These are phyloP conservation scores for Curvularia hawaiiensis DNA, from an alignment of 2,329 filamentous ascomycete genomes.

Conservation along the genomic window DNA sequence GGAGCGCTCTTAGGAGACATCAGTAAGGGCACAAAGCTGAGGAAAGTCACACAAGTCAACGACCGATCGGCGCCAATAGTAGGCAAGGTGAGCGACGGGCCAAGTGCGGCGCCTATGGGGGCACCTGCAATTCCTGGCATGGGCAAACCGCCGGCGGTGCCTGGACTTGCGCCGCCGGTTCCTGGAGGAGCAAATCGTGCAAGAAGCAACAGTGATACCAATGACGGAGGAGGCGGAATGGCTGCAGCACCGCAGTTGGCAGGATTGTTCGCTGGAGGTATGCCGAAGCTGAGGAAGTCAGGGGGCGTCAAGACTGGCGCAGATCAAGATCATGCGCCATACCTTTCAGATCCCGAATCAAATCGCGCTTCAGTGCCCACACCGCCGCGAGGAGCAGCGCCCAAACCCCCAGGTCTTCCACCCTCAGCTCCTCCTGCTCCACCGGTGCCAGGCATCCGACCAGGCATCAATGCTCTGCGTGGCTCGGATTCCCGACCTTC, in stretches of 20 bases:
- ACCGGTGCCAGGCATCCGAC: constrained; percentile 56
- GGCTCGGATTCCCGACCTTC: constrained; percentile 60
- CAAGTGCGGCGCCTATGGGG: constrained; percentile 66
- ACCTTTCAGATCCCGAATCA: constrained; percentile 80
- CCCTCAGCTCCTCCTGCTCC: constrained; percentile 56
- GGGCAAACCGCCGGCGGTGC: constrained; percentile 53
- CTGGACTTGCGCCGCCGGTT: constrained; percentile 73
- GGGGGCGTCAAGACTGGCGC: constrained; percentile 68
- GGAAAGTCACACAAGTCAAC: constrained; percentile 82
- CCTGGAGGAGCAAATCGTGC: constrained; percentile 60
- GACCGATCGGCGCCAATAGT: constrained; percentile 85
- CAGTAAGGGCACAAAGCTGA: constrained; percentile 76
- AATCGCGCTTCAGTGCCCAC: constrained; percentile 57
- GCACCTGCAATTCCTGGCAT: constrained; percentile 81
- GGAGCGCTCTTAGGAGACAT: constrained; percentile 89
- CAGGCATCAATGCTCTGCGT: constrained; percentile 65
- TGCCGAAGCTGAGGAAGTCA: constrained; percentile 91
- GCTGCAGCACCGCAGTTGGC: constrained; percentile 72
- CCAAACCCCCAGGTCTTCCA: constrained; percentile 53
- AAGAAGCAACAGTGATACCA: constrained; percentile 83
- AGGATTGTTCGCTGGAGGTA: constrained; percentile 89
- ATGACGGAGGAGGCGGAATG: constrained; percentile 37
- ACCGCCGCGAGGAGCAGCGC: constrained; percentile 58
- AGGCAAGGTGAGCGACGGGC: constrained; percentile 60
- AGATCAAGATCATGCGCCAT: constrained; percentile 68